Conservation (phyloP, 164 flowering plant species). For the Liriodendron chinense region DNA sequence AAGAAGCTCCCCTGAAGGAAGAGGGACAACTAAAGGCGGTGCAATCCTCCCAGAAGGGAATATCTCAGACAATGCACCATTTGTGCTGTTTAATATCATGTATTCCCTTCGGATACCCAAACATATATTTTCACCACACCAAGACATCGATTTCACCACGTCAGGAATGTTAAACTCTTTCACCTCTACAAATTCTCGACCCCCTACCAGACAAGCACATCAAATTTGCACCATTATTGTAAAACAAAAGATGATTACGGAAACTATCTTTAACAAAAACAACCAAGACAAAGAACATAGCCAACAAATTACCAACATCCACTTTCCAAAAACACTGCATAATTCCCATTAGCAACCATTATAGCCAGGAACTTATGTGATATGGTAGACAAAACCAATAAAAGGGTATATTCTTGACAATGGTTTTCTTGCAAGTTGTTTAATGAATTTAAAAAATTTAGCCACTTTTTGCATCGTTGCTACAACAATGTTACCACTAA, state of each 20-base stretch:
- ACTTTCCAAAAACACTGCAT: too few species aligned
- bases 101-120: constrained; percentile 81
- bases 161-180: constrained; percentile 95
- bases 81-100: constrained; percentile 66
- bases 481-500: too few species aligned
- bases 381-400: too few species aligned
- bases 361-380: too few species aligned
- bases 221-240: neutral
- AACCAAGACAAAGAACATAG: neutral
- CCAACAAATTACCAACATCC: too few species aligned
- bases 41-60: constrained; percentile 94
- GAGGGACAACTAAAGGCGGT: constrained; percentile 80
- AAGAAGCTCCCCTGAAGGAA: constrained; percentile 91
- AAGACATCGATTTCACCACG: constrained; percentile 83
- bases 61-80: constrained; percentile 75
- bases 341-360: too few species aligned
- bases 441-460: too few species aligned
- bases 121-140: constrained; percentile 99
- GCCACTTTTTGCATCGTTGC: too few species aligned
- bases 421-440: too few species aligned
- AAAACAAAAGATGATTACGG: neutral
- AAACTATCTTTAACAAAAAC: neutral
- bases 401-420: too few species aligned
- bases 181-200: constrained; percentile 94
- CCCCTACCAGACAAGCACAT: constrained; percentile 49